phyloP scores from a whole-genome alignment of 1,139 yeast genomes.

The Eremothecium gossypii region DNA sequence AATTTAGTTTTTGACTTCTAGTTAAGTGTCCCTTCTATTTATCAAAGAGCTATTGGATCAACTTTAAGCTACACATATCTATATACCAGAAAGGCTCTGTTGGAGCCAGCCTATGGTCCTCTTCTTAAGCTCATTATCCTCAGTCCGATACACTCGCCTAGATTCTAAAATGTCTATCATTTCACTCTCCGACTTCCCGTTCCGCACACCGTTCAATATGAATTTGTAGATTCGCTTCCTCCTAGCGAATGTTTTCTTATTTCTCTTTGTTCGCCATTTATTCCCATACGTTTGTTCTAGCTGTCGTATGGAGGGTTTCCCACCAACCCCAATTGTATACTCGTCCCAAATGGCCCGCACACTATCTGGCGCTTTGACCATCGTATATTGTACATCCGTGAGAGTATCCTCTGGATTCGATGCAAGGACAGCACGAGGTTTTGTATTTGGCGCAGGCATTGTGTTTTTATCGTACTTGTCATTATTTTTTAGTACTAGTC shows the following conservation, averaged over 20 bases:
- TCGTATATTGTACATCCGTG: constrained; percentile 17
- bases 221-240: constrained; percentile 31
- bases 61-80: constrained; percentile 3
- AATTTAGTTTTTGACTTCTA: too few relatives aligned
- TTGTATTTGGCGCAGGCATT: not conserved
- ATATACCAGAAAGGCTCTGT: constrained; percentile 28
- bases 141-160: constrained; percentile 24
- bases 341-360: constrained; percentile 32
- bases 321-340: constrained; percentile 30
- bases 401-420: constrained; percentile 8
- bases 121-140: constrained; percentile 27
- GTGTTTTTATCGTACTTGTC: not conserved
- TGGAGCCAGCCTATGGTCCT: constrained; percentile 32
- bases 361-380: constrained; percentile 29
- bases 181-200: constrained; percentile 30
- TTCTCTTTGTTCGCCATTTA: constrained; percentile 30
- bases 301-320: constrained; percentile 30
- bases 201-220: constrained; percentile 29
- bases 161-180: constrained; percentile 29
- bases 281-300: constrained; percentile 31
- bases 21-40: too few relatives aligned
- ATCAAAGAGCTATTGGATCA: too few relatives aligned
- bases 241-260: constrained; percentile 30
- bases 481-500: not conserved
- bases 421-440: not conserved